Evolutionary conservation across 1,284 basidiomycete species (phyloP), one percentile per base, ranked within the genome.

Genomic region (Gymnopus androsaceus): DNA sequence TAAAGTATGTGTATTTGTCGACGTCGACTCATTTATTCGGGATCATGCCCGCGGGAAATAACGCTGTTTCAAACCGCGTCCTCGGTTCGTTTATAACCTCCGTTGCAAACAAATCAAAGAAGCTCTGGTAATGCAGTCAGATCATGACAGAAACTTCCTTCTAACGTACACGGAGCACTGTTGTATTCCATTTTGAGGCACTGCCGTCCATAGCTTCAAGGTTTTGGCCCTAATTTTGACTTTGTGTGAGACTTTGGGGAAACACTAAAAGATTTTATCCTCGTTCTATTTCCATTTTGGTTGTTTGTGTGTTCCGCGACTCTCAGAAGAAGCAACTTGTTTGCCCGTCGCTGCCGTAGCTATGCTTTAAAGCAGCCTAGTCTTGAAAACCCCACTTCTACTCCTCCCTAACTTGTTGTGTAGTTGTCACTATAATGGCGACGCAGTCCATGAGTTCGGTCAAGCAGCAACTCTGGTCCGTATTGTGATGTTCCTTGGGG

Each of bases 381-480:
- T 38, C 36, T 61, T 38, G 9, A n/a, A 17, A 40, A n/a, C 56
- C 52, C 70, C 72, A 65, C 58, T 70, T 72, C 67, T 64, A 66
- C 59, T 64, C 70, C 65, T 54, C 61, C n/a, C n/a, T n/a, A n/a
- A n/a, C n/a, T n/a, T 67, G 67, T 62, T 62, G 66, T 58, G 62
- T 64, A 68, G 67, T 68, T 65, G 67, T 70, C 67, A 71, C 72
- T 71, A 65, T 69, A 65, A 85, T 85, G 84, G 78, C 82, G 64
- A 69, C 77, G 65, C 77, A 78, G 72, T 75, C 77, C 65, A 69
- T 77, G 74, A 78, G 71, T 58, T 82, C 83, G 73, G 73, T 75
- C 55, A 82, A 74, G 68, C 81, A 85, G 67, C 79, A 83, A 67
- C 73, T 82, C 62, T 87, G 84, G 84, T 85, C 57, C 69, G 78